Evolutionary conservation across 371 early-diverging fungal species (phyloP), one percentile per base, ranked within the genome.

Genomic region (Syncephalastrum monosporum): DNA sequence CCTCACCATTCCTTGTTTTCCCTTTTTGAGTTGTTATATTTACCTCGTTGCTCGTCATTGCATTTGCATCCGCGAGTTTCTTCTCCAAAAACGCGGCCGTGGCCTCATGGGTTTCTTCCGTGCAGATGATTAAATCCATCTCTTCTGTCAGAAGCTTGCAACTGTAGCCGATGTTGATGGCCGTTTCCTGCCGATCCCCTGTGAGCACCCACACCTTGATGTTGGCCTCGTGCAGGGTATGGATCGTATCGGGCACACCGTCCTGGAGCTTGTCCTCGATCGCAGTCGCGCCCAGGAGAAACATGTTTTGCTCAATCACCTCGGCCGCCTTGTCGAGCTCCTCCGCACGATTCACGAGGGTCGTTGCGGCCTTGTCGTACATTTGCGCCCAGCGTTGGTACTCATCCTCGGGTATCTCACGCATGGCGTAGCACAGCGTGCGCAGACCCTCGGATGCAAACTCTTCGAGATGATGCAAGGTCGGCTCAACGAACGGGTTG

Each of bases 191-290:
- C 64, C 94, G 83, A 78, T 97, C 94, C 48, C 97, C 95, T 3
- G 94, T 95, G 58, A 95, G 64, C 48, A 99, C 96, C 99, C 99
- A 99, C 24, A 98, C 87, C 61, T 89, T 91, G 67, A 92, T 92
- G 5, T 97, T 97, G 8, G 98, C 98, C 65, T 91, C 89, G 53
- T 90, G 91, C 50, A 99, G 76, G n/a, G 92, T 92, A 64, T 91
- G 86, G 57, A 99, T 96, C 0, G 99, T 96, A 59, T 96, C 94
- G 5, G 96, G 95, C 1, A 98, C 99, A 56, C 95, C 95, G 57
- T 98, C 98, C 82, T 99, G 99, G 8, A 99, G 77, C 69, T 91
- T 91, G 73, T 99, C 99, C 78, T 99, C 99, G 65, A 99, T 98
- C 14, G 98, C 99, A 4, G 99, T 97, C 0, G 97, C 95, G 10